Evolutionary conservation across 2,329 filamentous ascomycete species (phyloP).

Genomic region (Penicillium oxalicum): DNA sequence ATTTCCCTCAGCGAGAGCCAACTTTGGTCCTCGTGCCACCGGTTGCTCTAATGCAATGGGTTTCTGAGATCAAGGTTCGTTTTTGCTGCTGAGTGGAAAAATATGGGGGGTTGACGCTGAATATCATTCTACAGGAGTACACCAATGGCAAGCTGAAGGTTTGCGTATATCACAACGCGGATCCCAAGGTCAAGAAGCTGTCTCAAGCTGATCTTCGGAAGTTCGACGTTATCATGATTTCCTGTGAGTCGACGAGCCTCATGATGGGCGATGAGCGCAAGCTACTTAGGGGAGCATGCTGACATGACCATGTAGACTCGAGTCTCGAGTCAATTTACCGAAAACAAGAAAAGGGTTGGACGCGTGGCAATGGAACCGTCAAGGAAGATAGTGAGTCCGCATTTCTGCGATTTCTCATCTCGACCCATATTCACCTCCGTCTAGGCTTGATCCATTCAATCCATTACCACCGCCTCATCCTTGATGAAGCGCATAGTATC

Average conservation of each 20-base stretch:
- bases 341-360: slow-evolving; percentile 87
- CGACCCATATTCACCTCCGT: slow-evolving; percentile 5
- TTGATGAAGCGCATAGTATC: slow-evolving; percentile 95
- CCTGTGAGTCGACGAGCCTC: slow-evolving; percentile 58
- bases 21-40: slow-evolving; percentile 86
- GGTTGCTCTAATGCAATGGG: slow-evolving; percentile 95
- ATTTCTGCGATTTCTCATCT: not conserved
- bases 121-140: slow-evolving; percentile 43
- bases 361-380: slow-evolving; percentile 69
- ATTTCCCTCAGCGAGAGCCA: slow-evolving; percentile 77
- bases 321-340: slow-evolving; percentile 85
- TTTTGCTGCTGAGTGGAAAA: not conserved
- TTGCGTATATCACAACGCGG: slow-evolving; percentile 83
- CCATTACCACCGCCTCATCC: slow-evolving; percentile 80
- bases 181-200: slow-evolving; percentile 72
- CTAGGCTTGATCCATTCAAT: slow-evolving; percentile 74
- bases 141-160: slow-evolving; percentile 87
- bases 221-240: slow-evolving; percentile 94
- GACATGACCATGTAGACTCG: slow-evolving; percentile 32
- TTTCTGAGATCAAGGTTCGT: slow-evolving; percentile 64
- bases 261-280: no score
- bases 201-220: slow-evolving; percentile 68
- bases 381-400: slow-evolving; percentile 59
- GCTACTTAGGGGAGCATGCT: not conserved
- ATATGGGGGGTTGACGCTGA: not conserved